Percentiles rank a stretch among this genome's conserved stretches.
These are phyloP conservation scores for Lachnellula cervina DNA, from an alignment of 2,329 filamentous ascomycete species.

Conservation along the genomic window DNA sequence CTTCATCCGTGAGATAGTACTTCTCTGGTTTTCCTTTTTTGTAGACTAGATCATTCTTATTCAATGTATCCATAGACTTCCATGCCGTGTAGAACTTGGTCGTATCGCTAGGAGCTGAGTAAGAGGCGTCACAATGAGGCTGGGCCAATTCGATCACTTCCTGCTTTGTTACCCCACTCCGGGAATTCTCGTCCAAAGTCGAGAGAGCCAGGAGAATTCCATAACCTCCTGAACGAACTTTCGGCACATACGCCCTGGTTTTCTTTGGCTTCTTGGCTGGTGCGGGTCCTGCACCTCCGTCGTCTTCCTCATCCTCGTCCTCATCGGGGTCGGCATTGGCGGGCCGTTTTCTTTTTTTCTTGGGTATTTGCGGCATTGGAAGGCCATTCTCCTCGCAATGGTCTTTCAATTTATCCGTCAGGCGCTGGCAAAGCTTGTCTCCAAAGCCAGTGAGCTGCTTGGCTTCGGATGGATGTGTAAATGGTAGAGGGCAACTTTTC, in stretches of 20 bases:
- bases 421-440: slow-evolving; percentile 62
- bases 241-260: slow-evolving; percentile 65
- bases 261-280: slow-evolving; percentile 44
- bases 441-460: slow-evolving; percentile 71
- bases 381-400: slow-evolving; percentile 64
- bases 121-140: slow-evolving; percentile 67
- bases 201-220: slow-evolving; percentile 65
- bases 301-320: slow-evolving; percentile 6
- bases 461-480: slow-evolving; percentile 64
- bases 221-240: slow-evolving; percentile 68
- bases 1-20: slow-evolving; percentile 71
- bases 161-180: slow-evolving; percentile 58
- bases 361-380: slow-evolving; percentile 59
- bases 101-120: slow-evolving; percentile 61
- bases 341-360: slow-evolving; percentile 31
- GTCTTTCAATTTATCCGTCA: slow-evolving; percentile 55
- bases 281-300: slow-evolving; percentile 8
- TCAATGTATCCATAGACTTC: slow-evolving; percentile 74
- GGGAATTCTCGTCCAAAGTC: slow-evolving; percentile 49
- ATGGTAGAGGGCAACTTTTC: slow-evolving; percentile 63
- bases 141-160: slow-evolving; percentile 67
- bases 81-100: slow-evolving; percentile 74
- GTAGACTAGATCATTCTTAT: slow-evolving; percentile 68
- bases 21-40: slow-evolving; percentile 65
- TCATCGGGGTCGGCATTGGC: background rate